Evolutionary conservation across 2,329 filamentous ascomycete genomes (phyloP), one percentile per base, ranked within the genome.

Genomic region (Aspergillus latus): DNA sequence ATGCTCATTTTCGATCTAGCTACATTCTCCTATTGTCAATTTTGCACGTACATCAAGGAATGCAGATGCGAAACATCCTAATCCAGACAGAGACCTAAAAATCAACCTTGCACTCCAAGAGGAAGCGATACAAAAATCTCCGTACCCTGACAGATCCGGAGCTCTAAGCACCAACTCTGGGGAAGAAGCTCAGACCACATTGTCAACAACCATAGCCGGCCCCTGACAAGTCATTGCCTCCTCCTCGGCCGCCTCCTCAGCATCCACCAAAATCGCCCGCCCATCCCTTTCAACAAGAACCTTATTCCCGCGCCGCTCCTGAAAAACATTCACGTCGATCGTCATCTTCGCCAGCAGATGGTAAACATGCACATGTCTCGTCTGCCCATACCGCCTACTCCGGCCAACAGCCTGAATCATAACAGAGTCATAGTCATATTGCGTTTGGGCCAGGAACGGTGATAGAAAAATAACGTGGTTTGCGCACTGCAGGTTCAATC

Each of bases 371-470:
- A 88, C 85, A 1, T 68, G 66, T 62, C 80, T 82, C 37, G 71
- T 69, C 64, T 89, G 86, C 0, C 84, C 82, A 54, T 81, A 84
- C 1, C 86, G 77, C 5, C 80, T 76, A 7, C 79, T 78, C 37
- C 86, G 80, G 1, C 86, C 86, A 16, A 88, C 82, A 0, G 85
- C 85, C 59, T 89, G 86, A 0, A 76, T 80, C 80, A 87, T 87
- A 0, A 79, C 76, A 0, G 81, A 76, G 0, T 83, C 76, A 64
- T 86, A 88, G 4, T 78, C 73, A 44, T 83, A 78, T 46, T 83
- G 78, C 0, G 75, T 78, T 36, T 73, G 66, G 0, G 77, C 72
- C 0, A 84, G 70, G 8, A 85, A 68, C 0, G 85, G 85, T 0
- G 80, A 78, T 2, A 87, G 68, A 66, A 89, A 88, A 32, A 89